These are phyloP conservation scores for Heimioporus sp. DNA, from an alignment of 768 basidiomycete genomes.

Conservation along the genomic window DNA sequence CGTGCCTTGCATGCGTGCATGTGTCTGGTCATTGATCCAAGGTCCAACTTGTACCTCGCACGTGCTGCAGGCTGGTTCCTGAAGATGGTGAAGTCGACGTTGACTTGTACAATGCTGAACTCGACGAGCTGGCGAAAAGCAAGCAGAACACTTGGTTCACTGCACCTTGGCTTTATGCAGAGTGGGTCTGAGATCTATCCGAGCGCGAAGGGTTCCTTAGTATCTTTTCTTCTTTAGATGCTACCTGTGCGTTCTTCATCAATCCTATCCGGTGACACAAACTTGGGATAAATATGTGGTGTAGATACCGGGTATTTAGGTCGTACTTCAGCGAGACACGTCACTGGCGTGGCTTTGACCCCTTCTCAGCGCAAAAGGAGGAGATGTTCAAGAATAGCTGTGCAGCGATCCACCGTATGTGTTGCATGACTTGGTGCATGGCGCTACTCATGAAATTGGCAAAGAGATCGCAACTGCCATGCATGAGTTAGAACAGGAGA, in stretches of 20 bases:
- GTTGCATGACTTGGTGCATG: neutral
- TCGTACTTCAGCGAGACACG: conserved; percentile 64
- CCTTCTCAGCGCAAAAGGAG: conserved; percentile 78
- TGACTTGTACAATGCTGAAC: conserved; percentile 74
- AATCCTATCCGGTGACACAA: neutral
- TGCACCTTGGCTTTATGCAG: conserved; percentile 94
- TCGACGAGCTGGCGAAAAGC: conserved; percentile 47
- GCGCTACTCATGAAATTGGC: neutral
- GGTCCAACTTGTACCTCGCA: too few species aligned
- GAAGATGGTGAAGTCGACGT: conserved; percentile 72
- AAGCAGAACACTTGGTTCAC: conserved; percentile 80
- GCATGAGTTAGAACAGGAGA: conserved; percentile 57
- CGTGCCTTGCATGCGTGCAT: too few species aligned
- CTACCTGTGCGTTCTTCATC: conserved; percentile 53
- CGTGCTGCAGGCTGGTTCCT: conserved; percentile 53
- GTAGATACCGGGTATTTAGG: conserved; percentile 81
- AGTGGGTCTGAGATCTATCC: conserved; percentile 48
- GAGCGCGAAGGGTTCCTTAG: neutral
- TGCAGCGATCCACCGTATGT: conserved; percentile 73
- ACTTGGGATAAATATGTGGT: neutral
- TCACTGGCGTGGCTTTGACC: conserved; percentile 78
- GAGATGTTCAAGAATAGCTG: conserved; percentile 80
- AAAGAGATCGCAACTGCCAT: conserved; percentile 74
- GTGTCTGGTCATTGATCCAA: too few species aligned
- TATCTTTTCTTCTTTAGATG: conserved; percentile 44